Conservation (phyloP, 2,329 filamentous ascomycete species). For the Pseudogymnoascus sp. region DNA sequence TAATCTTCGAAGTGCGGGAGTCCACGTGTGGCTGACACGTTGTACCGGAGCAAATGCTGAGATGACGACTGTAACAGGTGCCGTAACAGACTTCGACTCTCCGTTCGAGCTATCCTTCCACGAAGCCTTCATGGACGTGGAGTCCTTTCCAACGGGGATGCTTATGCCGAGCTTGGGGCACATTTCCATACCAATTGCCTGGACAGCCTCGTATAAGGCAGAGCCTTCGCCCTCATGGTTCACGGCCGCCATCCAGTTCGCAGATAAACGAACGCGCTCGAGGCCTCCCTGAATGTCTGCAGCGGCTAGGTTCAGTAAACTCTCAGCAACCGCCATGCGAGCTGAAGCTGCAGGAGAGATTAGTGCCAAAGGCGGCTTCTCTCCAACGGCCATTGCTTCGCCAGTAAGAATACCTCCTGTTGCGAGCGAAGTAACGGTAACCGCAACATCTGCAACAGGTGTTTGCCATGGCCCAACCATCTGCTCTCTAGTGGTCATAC, state of each 20-base stretch:
- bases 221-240: slow-evolving; percentile 88
- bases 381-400: slow-evolving; percentile 97
- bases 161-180: slow-evolving; percentile 85
- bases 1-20: slow-evolving; percentile 70
- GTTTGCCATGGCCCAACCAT: slow-evolving; percentile 96
- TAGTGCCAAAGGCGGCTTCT: slow-evolving; percentile 79
- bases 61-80: slow-evolving; percentile 83
- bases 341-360: slow-evolving; percentile 87
- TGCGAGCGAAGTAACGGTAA: slow-evolving; percentile 75
- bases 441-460: slow-evolving; percentile 87
- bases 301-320: slow-evolving; percentile 85
- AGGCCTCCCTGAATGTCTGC: slow-evolving; percentile 65
- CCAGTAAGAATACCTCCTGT: slow-evolving; percentile 61
- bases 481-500: slow-evolving; percentile 80
- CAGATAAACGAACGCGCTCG: slow-evolving; percentile 75
- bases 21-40: slow-evolving; percentile 83
- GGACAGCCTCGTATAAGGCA: slow-evolving; percentile 84
- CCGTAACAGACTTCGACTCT: slow-evolving; percentile 75
- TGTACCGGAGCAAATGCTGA: slow-evolving; percentile 82
- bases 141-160: slow-evolving; percentile 96
- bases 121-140: slow-evolving; percentile 97
- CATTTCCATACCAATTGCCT: slow-evolving; percentile 85
- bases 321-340: slow-evolving; percentile 92
- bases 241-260: slow-evolving; percentile 99
- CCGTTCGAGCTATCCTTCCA: slow-evolving; percentile 67